Percentiles rank a stretch among this genome's conserved stretches.
Conservation (phyloP, 305 asterid species). For the Fraxinus nigra region DNA sequence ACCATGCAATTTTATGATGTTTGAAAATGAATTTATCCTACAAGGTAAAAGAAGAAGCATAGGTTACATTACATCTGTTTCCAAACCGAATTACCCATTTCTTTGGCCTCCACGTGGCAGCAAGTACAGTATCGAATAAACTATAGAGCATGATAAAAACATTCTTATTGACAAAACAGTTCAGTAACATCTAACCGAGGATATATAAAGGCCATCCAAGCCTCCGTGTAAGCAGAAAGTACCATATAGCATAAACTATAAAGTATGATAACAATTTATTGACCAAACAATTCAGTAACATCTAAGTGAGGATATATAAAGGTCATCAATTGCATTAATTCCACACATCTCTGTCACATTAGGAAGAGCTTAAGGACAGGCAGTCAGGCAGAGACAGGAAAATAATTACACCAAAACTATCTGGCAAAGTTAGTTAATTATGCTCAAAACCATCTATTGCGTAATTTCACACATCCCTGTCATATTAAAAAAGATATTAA, state of each 20-base stretch:
- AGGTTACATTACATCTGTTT: neutral
- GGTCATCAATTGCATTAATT: neutral
- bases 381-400: neutral
- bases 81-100: neutral
- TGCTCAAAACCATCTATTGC: neutral
- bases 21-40: neutral
- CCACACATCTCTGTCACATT: neutral
- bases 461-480: neutral
- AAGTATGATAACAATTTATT: neutral
- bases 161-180: neutral
- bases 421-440: neutral
- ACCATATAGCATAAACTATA: neutral
- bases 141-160: neutral
- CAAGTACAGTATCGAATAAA: neutral
- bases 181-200: neutral
- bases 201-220: neutral
- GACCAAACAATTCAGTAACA: neutral
- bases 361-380: neutral
- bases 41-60: neutral
- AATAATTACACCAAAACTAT: neutral
- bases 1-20: neutral
- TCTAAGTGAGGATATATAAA: neutral
- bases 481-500: neutral
- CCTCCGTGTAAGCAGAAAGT: neutral
- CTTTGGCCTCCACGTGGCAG: neutral